Evolutionary conservation across 2,329 filamentous ascomycete species (phyloP).

Genomic region (Aureobasidium mangrovei): DNA sequence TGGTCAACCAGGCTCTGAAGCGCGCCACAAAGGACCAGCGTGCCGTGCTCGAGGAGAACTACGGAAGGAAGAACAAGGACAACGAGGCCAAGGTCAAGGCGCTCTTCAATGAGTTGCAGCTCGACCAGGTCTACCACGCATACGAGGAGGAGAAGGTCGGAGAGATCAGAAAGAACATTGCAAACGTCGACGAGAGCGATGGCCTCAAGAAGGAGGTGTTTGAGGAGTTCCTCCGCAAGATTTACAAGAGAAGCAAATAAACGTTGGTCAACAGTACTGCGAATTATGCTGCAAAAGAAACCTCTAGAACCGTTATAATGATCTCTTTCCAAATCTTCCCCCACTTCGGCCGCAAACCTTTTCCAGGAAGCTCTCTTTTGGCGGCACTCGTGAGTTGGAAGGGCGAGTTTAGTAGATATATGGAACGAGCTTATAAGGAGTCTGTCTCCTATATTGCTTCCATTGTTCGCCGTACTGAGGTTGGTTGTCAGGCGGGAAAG

Average conservation of each 20-base stretch:
- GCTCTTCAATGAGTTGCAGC: slow-evolving; percentile 74
- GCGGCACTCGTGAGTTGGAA: neutral
- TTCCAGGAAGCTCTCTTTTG: neutral
- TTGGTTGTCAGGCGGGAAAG: neutral
- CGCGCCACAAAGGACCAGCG: slow-evolving; percentile 77
- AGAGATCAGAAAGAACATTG: slow-evolving; percentile 70
- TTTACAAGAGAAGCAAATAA: slow-evolving; percentile 97
- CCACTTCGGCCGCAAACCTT: neutral
- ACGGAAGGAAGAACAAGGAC: slow-evolving; percentile 79
- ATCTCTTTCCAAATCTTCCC: neutral
- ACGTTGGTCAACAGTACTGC: slow-evolving; percentile 16
- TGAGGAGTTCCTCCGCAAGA: slow-evolving; percentile 84
- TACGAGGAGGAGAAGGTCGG: slow-evolving; percentile 82
- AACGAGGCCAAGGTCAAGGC: slow-evolving; percentile 82
- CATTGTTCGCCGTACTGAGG: slow-evolving; percentile 33
- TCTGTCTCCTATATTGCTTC: slow-evolving; percentile 29
- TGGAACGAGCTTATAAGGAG: slow-evolving; percentile 33
- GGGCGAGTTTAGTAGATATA: slow-evolving; percentile 23
- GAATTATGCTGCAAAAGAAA: slow-evolving; percentile 8
- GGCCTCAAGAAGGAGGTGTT: slow-evolving; percentile 89
- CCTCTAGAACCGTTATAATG: slow-evolving; percentile 10
- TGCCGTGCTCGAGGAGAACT: slow-evolving; percentile 80
- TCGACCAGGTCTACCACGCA: slow-evolving; percentile 74
- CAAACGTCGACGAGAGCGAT: slow-evolving; percentile 69
- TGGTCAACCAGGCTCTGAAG: slow-evolving; percentile 87